Evolutionary conservation across 768 basidiomycete species (phyloP).

Genomic region (Calvatia gigantea): DNA sequence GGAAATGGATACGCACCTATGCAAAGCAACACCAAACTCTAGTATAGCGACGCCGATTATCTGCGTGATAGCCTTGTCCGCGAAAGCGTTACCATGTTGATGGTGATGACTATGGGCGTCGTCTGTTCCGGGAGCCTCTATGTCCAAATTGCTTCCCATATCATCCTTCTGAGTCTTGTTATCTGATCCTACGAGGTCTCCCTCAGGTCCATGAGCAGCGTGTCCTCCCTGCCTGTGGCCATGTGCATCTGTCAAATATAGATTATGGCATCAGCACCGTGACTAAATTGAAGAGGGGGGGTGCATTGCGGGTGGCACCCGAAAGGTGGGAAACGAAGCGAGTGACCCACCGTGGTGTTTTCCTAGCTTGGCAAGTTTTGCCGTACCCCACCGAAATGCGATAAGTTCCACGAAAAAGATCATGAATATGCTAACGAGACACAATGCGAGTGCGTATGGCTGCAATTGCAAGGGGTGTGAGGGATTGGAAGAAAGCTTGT

Average conservation of each 20-base stretch:
- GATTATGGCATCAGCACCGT: neutral
- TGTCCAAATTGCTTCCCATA: slow-evolving; percentile 19
- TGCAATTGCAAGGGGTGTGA: slow-evolving; percentile 23
- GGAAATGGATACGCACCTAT: slow-evolving; percentile 44
- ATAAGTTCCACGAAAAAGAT: slow-evolving; percentile 85
- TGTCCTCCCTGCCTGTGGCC: slow-evolving; percentile 59
- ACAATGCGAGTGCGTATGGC: slow-evolving; percentile 82
- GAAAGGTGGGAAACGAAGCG: neutral
- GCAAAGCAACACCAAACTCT: slow-evolving; percentile 90
- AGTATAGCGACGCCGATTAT: slow-evolving; percentile 86
- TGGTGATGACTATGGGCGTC: slow-evolving; percentile 19
- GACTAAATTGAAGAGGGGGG: neutral
- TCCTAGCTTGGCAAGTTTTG: slow-evolving; percentile 66
- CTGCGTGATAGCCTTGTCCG: slow-evolving; percentile 58
- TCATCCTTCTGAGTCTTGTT: slow-evolving; percentile 13
- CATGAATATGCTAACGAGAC: slow-evolving; percentile 74
- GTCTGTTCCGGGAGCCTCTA: slow-evolving; percentile 21
- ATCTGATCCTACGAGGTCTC: slow-evolving; percentile 13
- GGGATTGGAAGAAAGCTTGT: neutral
- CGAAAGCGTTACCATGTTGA: slow-evolving; percentile 16
- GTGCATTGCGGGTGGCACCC: neutral
- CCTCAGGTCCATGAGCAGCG: slow-evolving; percentile 71
- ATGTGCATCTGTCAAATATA: slow-evolving; percentile 50
- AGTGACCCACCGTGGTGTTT: slow-evolving; percentile 49
- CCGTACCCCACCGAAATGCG: slow-evolving; percentile 84